phyloP scores from a whole-genome alignment of 176 grass and related monocot species.

The Avena eriantha region DNA sequence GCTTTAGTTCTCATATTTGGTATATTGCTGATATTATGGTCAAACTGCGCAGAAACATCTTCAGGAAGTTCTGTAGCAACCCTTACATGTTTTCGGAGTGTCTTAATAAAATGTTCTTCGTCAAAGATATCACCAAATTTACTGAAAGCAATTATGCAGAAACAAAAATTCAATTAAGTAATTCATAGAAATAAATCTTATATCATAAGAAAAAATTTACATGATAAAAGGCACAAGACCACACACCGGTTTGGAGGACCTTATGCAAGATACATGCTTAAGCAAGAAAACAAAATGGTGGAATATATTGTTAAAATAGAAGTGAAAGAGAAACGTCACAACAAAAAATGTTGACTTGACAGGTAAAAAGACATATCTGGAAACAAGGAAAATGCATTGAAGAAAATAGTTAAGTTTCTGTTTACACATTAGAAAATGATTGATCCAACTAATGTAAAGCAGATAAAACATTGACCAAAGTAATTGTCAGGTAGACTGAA shows the following conservation, averaged over 20 bases:
- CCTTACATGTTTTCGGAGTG: constrained; percentile 71
- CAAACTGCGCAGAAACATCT: constrained; percentile 65
- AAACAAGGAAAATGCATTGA: neutral
- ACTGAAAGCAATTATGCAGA: constrained; percentile 56
- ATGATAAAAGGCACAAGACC: neutral
- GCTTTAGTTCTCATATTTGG: constrained; percentile 98
- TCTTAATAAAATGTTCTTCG: constrained; percentile 79
- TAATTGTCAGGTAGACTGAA: neutral
- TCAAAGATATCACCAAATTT: constrained; percentile 96
- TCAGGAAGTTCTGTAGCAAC: constrained; percentile 76
- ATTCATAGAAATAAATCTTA: neutral
- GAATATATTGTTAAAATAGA: constrained; percentile 4
- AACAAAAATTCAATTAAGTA: neutral
- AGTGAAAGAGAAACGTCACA: neutral
- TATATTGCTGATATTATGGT: constrained; percentile 83
- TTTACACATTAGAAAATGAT: constrained; percentile 3
- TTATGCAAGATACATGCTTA: neutral
- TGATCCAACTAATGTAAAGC: neutral
- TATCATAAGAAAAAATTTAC: neutral
- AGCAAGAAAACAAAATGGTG: neutral
- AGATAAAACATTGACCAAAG: constrained; percentile 17
- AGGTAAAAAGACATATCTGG: neutral
- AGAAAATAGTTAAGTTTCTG: neutral
- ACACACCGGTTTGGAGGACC: neutral
- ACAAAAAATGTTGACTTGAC: neutral